Evolutionary conservation across 2,329 filamentous ascomycete species (phyloP).

Genomic region (Ophiognomonia clavigignenti-juglandacearum): DNA sequence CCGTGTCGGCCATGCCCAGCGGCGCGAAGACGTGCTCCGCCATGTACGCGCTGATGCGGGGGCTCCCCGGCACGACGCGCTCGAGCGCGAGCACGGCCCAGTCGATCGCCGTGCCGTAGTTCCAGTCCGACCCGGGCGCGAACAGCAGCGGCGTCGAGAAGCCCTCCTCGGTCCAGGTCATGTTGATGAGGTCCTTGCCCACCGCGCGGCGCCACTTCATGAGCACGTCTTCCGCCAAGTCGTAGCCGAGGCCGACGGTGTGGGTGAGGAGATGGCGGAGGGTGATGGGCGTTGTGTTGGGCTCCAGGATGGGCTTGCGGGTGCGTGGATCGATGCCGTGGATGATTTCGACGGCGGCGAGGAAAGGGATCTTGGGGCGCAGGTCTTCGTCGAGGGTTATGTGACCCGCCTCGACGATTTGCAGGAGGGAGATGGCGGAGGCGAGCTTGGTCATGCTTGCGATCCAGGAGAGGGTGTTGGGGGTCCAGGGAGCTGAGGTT

Average conservation of each 20-base stretch:
- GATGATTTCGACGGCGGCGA: conserved; percentile 38
- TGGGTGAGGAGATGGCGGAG: conserved; percentile 44
- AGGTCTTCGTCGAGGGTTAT: conserved; percentile 34
- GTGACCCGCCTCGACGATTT: conserved; percentile 32
- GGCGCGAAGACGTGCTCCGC: conserved; percentile 18
- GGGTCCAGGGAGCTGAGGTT: conserved; percentile 25
- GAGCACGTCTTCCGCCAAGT: conserved; percentile 24
- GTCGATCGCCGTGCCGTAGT: conserved; percentile 25
- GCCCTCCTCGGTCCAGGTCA: conserved; percentile 16
- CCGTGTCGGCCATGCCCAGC: conserved; percentile 18
- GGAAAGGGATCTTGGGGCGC: conserved; percentile 34
- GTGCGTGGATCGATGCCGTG: conserved; percentile 31
- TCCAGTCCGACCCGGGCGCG: conserved; percentile 26
- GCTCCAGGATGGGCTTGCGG: conserved; percentile 26
- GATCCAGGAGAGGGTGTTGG: conserved; percentile 26
- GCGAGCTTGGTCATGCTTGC: conserved; percentile 39
- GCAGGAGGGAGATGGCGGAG: conserved; percentile 32
- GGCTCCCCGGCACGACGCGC: conserved; percentile 17
- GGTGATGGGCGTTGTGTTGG: conserved; percentile 32
- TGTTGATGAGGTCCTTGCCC: conserved; percentile 5
- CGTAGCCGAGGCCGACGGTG: conserved; percentile 38
- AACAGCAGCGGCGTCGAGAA: conserved; percentile 24
- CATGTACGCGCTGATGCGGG: conserved; percentile 21
- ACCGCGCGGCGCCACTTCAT: conserved; percentile 12
- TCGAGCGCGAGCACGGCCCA: conserved; percentile 26